Conservation (phyloP, 176 grass and related monocot species). For the Cenchrus purpureus region DNA sequence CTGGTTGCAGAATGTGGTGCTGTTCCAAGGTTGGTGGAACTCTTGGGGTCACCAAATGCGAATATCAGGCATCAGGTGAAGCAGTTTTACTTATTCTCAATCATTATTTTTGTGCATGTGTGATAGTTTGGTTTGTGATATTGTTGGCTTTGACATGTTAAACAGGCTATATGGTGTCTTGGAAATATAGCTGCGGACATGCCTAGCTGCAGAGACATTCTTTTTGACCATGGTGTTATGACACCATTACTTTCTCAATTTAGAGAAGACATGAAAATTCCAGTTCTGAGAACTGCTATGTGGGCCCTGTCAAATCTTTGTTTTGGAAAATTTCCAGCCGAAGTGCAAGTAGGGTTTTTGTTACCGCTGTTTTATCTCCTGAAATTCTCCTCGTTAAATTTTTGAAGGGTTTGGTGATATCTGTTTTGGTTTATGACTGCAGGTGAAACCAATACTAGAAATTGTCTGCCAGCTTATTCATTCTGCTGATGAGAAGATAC, state of each 20-base stretch:
- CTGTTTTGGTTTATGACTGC: constrained; percentile 40
- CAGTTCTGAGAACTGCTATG: constrained; percentile 80
- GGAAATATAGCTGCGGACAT: constrained; percentile 86
- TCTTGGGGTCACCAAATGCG: constrained; percentile 63
- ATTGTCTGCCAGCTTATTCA: constrained; percentile 69
- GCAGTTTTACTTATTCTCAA: constrained; percentile 8
- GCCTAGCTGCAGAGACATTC: constrained; percentile 67
- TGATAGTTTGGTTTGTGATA: constrained; percentile 14
- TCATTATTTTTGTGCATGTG: background rate
- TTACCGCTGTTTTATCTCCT: background rate
- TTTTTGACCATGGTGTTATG: constrained; percentile 73
- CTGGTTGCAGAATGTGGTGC: constrained; percentile 69
- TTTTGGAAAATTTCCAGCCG: constrained; percentile 63
- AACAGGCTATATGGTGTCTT: constrained; percentile 81
- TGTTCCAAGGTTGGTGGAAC: constrained; percentile 64
- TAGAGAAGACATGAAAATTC: constrained; percentile 70
- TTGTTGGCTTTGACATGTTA: constrained; percentile 30
- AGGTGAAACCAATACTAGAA: constrained; percentile 76
- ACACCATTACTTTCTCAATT: constrained; percentile 62
- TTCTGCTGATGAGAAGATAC: constrained; percentile 81
- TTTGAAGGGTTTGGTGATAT: constrained; percentile 20
- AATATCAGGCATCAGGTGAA: constrained; percentile 78
- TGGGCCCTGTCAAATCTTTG: constrained; percentile 87
- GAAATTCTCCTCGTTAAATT: background rate
- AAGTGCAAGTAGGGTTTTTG: constrained; percentile 55